These are phyloP conservation scores for Boletus edulis DNA, from an alignment of 768 basidiomycete species.

Conservation along the genomic window DNA sequence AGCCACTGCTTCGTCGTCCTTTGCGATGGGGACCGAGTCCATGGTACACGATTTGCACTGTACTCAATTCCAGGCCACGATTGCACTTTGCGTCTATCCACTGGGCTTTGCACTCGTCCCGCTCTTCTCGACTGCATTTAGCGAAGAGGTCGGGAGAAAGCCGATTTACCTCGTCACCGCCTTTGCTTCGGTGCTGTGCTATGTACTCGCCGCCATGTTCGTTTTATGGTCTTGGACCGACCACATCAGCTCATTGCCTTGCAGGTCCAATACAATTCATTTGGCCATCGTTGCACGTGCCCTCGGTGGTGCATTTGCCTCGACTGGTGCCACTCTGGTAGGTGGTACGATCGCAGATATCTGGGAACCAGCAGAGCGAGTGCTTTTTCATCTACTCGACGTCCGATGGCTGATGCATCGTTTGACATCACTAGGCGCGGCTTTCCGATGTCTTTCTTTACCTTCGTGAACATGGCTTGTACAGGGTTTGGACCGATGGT, in stretches of 20 bases:
- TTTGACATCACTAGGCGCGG: slow-evolving; percentile 48
- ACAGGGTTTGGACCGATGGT: slow-evolving; percentile 64
- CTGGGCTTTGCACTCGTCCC: slow-evolving; percentile 64
- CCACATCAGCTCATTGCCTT: neutral
- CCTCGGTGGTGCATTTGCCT: slow-evolving; percentile 61
- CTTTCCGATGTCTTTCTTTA: slow-evolving; percentile 71
- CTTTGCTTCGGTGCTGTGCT: slow-evolving; percentile 42
- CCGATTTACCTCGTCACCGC: slow-evolving; percentile 55
- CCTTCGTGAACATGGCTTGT: slow-evolving; percentile 56
- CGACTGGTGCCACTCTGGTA: slow-evolving; percentile 67
- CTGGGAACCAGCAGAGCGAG: slow-evolving; percentile 59
- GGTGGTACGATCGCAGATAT: slow-evolving; percentile 70
- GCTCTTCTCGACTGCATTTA: slow-evolving; percentile 62
- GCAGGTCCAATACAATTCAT: slow-evolving; percentile 43
- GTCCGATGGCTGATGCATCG: neutral
- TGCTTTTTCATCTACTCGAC: neutral
- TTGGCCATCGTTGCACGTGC: slow-evolving; percentile 61
- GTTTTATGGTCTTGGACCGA: neutral
- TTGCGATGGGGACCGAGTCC: slow-evolving; percentile 51
- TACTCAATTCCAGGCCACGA: slow-evolving; percentile 42
- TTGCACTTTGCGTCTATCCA: slow-evolving; percentile 51
- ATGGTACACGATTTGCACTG: slow-evolving; percentile 50
- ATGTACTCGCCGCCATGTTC: slow-evolving; percentile 34
- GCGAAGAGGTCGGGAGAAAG: slow-evolving; percentile 66
- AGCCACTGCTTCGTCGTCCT: slow-evolving; percentile 54